phyloP scores from a whole-genome alignment of 1,284 basidiomycete genomes.

The Puccinia novopanici region DNA sequence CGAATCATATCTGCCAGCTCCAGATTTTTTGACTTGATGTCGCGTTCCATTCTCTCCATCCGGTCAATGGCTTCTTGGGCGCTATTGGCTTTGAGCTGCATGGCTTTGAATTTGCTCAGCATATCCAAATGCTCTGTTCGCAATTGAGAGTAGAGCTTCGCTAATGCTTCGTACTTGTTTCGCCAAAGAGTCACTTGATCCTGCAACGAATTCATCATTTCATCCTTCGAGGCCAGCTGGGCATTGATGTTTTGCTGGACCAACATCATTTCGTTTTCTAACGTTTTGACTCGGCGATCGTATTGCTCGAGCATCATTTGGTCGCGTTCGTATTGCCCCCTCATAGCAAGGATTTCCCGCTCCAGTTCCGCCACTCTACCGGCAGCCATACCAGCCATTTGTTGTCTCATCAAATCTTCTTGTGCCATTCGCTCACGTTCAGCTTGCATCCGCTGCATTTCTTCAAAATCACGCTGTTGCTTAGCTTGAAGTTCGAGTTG shows the following conservation, averaged over 20 bases:
- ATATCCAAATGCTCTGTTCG: slow-evolving; percentile 96
- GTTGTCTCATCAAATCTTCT: slow-evolving; percentile 75
- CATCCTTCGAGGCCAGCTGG: slow-evolving; percentile 90
- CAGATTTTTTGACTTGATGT: slow-evolving; percentile 95
- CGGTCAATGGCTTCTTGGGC: slow-evolving; percentile 98
- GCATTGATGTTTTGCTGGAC: slow-evolving; percentile 79
- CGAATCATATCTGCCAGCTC: slow-evolving; percentile 99
- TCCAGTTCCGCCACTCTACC: slow-evolving; percentile 75
- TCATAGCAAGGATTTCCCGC: slow-evolving; percentile 84
- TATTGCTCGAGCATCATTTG: slow-evolving; percentile 98
- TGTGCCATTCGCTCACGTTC: slow-evolving; percentile 85
- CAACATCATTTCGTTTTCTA: slow-evolving; percentile 85
- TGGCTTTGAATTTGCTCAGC: slow-evolving; percentile 93
- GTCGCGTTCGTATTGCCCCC: slow-evolving; percentile 96
- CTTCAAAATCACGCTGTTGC: slow-evolving; percentile 86
- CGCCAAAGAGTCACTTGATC: slow-evolving; percentile 96
- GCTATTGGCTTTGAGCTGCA: slow-evolving; percentile 97
- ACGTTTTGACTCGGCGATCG: slow-evolving; percentile 90
- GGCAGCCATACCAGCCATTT: slow-evolving; percentile 64
- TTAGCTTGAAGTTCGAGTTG: slow-evolving; percentile 76
- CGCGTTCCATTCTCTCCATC: slow-evolving; percentile 99
- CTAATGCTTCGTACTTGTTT: slow-evolving; percentile 97
- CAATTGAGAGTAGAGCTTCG: slow-evolving; percentile 97
- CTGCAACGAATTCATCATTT: slow-evolving; percentile 91
- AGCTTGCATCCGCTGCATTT: slow-evolving; percentile 80